Percentiles rank a stretch among this genome's conserved stretches.
These are phyloP conservation scores for Neofusicoccum kwambonambiense DNA, from an alignment of 2,329 filamentous ascomycete genomes.

Conservation along the genomic window DNA sequence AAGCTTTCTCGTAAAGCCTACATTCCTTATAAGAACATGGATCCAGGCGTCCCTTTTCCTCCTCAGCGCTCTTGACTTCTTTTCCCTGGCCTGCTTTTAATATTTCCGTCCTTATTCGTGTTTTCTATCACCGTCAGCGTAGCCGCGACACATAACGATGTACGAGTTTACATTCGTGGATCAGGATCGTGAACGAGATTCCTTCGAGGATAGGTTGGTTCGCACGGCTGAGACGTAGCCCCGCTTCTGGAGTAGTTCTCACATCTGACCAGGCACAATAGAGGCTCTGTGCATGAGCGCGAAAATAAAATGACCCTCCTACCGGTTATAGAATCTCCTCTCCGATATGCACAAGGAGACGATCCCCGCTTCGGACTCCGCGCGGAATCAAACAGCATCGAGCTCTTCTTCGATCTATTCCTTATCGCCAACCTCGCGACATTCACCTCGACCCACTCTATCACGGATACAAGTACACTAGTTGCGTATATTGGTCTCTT, in stretches of 20 bases:
- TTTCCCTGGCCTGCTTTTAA: not conserved
- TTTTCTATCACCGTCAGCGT: not conserved
- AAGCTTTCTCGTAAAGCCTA: not conserved
- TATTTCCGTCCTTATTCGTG: not conserved
- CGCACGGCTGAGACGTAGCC: not conserved
- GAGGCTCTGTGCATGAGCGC: not conserved
- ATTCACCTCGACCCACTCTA: slow-evolving; percentile 54
- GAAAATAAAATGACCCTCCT: not conserved
- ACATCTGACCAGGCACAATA: not conserved
- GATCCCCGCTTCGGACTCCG: slow-evolving; percentile 1
- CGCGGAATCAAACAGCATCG: slow-evolving; percentile 34
- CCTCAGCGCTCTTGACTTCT: too few species aligned
- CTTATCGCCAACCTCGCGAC: slow-evolving; percentile 62
- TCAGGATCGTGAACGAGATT: not conserved
- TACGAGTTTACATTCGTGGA: slow-evolving; percentile 3
- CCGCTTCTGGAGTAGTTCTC: too few species aligned
- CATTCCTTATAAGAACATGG: not conserved
- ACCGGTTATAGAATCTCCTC: not conserved
- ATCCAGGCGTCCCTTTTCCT: too few species aligned
- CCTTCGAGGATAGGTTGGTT: not conserved
- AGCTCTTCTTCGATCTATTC: slow-evolving; percentile 57
- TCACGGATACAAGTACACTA: slow-evolving; percentile 41
- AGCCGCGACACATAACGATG: not conserved
- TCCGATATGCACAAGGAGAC: not conserved
- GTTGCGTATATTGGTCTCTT: slow-evolving; percentile 49